These are phyloP conservation scores for Plasmodium vivax DNA, from an alignment of 169 alveolate genomes.

Conservation along the genomic window DNA sequence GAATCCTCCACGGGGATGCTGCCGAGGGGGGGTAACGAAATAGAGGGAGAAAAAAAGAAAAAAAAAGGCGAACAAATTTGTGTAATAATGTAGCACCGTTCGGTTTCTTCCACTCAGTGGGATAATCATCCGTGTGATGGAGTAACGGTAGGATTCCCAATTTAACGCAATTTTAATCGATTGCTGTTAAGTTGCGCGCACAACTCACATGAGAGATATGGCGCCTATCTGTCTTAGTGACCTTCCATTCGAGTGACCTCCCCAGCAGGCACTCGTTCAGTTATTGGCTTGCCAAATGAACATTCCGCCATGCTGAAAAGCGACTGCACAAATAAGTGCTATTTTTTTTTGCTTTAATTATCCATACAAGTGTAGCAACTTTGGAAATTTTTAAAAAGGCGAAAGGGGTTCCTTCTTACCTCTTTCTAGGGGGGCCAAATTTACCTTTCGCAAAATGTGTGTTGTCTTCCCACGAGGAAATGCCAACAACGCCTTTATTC, in stretches of 20 bases:
- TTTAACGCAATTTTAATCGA: not conserved
- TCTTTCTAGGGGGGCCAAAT: not conserved
- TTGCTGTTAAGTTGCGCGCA: not conserved
- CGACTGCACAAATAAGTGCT: not conserved
- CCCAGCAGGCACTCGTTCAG: not conserved
- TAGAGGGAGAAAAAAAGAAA: not conserved
- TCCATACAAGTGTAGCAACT: not conserved
- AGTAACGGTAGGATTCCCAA: not conserved
- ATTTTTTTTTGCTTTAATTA: not conserved
- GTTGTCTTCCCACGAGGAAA: not conserved
- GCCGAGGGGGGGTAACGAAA: not conserved
- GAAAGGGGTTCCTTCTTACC: not conserved
- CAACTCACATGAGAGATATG: not conserved
- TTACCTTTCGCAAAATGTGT: not conserved
- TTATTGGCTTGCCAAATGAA: not conserved
- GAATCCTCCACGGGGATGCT: not conserved
- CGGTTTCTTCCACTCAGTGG: not conserved
- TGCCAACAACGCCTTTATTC: not conserved
- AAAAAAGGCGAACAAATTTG: not conserved
- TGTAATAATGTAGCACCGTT: not conserved
- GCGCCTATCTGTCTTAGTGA: not conserved
- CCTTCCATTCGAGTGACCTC: not conserved
- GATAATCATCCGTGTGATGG: not conserved
- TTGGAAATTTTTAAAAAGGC: not conserved
- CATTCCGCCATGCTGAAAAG: not conserved